Evolutionary conservation across 1,139 yeast genomes (phyloP).

Genomic region (Sugiyamaella paludigena): DNA sequence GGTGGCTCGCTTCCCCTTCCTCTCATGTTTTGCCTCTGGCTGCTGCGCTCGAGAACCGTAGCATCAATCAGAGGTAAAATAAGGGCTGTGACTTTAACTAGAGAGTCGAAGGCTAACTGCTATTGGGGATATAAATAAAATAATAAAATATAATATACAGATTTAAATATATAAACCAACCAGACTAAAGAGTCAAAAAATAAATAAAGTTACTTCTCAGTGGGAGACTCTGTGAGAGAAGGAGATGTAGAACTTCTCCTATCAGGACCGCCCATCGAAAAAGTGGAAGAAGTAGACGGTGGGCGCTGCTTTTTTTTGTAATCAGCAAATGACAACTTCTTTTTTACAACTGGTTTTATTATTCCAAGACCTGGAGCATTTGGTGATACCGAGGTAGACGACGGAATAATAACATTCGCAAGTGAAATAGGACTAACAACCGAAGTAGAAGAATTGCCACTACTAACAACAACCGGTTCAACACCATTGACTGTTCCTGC

Average conservation of each 20-base stretch:
- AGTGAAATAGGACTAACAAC: not conserved
- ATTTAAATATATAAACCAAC: slow-evolving; percentile 10
- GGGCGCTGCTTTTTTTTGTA: slow-evolving; percentile 61
- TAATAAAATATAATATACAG: not conserved
- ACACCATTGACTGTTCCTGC: no score
- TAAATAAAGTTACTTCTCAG: slow-evolving; percentile 5
- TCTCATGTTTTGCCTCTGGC: no score
- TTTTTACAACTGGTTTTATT: slow-evolving; percentile 40
- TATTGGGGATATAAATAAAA: no score
- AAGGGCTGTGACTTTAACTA: no score
- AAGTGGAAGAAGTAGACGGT: slow-evolving; percentile 1
- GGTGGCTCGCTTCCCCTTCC: no score
- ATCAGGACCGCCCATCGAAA: slow-evolving; percentile 1
- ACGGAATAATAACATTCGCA: no score
- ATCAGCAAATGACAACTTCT: slow-evolving; percentile 80
- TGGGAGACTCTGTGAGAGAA: not conserved
- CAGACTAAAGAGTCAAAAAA: not conserved
- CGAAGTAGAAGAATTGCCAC: no score
- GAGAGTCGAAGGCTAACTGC: no score
- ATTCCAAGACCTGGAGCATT: slow-evolving; percentile 17
- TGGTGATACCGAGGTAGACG: no score
- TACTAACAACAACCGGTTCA: not conserved
- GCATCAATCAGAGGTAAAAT: no score
- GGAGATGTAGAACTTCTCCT: not conserved
- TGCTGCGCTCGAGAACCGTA: no score